Conservation (phyloP, 2,329 filamentous ascomycete species). For the Colletotrichum aenigma region DNA sequence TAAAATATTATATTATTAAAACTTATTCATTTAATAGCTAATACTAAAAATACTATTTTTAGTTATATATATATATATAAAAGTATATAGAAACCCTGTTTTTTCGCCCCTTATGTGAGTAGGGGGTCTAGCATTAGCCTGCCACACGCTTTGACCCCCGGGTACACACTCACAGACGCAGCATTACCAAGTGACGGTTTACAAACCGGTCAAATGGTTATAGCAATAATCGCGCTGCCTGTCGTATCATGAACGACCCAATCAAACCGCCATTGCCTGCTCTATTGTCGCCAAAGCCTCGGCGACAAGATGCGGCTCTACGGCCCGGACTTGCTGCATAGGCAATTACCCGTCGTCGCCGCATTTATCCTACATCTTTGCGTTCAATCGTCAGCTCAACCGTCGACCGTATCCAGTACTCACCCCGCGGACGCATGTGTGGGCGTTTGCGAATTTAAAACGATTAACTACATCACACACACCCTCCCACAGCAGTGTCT, state of each 20-base stretch:
- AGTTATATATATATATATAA: too few relatives aligned
- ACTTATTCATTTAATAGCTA: too few relatives aligned
- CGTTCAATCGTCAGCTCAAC: not conserved
- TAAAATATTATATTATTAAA: too few relatives aligned
- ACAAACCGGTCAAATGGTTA: too few relatives aligned
- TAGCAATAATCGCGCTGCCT: not conserved
- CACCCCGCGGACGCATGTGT: not conserved
- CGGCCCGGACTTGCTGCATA: not conserved
- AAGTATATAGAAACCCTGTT: too few relatives aligned
- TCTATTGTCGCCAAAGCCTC: not conserved
- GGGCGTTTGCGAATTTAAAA: conserved; percentile 59
- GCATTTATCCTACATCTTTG: not conserved
- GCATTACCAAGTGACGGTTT: too few relatives aligned
- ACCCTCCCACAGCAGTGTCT: conserved; percentile 78
- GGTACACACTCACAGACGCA: too few relatives aligned
- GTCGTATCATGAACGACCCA: not conserved
- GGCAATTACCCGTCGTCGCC: not conserved
- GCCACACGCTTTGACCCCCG: too few relatives aligned
- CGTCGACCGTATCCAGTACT: not conserved
- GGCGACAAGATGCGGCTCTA: not conserved
- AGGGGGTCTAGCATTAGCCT: too few relatives aligned
- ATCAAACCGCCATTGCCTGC: not conserved
- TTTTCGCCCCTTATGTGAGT: too few relatives aligned
- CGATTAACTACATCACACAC: conserved; percentile 84
- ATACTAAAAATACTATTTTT: too few relatives aligned